A percentile compares a stretch with the other conserved stretches of the same genome.
phyloP scores from a whole-genome alignment of 306 rosid genomes.

The Abrus precatorius region DNA sequence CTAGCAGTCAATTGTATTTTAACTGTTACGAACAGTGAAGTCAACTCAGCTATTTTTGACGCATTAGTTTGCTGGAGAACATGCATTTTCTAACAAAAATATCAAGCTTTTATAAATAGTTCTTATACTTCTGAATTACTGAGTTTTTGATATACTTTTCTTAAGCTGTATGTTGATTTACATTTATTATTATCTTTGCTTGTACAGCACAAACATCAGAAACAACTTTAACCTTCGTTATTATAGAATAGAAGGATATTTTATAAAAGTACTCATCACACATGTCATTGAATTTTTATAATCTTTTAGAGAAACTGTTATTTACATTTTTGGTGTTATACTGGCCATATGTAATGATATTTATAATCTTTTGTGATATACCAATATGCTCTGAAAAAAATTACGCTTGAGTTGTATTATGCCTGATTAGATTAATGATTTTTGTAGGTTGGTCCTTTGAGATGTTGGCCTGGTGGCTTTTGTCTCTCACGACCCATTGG shows the following conservation, averaged over 20 bases:
- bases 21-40: background rate
- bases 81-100: background rate
- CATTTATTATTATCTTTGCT: conserved; percentile 18
- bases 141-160: conserved; percentile 18
- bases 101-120: conserved; percentile 19
- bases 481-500: conserved; percentile 98
- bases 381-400: conserved; percentile 33
- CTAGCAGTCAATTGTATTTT: conserved; percentile 1
- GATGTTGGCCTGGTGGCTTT: conserved; percentile 99
- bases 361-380: conserved; percentile 7
- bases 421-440: conserved; percentile 41
- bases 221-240: conserved; percentile 94
- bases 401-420: conserved; percentile 27
- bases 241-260: conserved; percentile 97
- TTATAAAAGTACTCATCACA: conserved; percentile 63
- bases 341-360: conserved; percentile 25
- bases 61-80: conserved; percentile 30
- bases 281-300: conserved; percentile 1
- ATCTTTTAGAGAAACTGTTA: conserved; percentile 17
- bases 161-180: conserved; percentile 22
- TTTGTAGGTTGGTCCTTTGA: conserved; percentile 89
- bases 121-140: conserved; percentile 9
- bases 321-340: conserved; percentile 24
- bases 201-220: conserved; percentile 86
- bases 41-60: background rate